phyloP scores from a whole-genome alignment of 75 land plant genomes.

The Pinus taeda region DNA sequence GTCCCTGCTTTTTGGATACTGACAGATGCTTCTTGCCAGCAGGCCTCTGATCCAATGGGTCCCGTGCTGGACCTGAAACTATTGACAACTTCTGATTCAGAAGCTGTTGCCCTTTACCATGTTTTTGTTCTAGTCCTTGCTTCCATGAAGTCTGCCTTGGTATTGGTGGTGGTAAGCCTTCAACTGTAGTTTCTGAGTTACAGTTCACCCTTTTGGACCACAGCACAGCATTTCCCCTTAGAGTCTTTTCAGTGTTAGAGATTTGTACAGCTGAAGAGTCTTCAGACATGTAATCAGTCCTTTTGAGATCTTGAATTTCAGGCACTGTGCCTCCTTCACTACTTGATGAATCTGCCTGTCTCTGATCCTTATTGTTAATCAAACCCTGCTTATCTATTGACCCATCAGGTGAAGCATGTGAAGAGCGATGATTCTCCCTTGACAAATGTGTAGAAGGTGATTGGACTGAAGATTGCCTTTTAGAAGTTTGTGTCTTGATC shows the following conservation, averaged over 20 bases:
- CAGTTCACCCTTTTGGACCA: constrained; percentile 41
- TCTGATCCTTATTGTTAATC: constrained; percentile 30
- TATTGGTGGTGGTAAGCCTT: constrained; percentile 16
- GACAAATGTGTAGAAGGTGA: constrained; percentile 27
- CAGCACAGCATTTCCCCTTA: constrained; percentile 12
- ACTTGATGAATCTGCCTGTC: constrained; percentile 20
- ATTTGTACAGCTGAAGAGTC: constrained; percentile 16
- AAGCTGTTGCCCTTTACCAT: constrained; percentile 10
- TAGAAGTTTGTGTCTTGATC: constrained; percentile 53
- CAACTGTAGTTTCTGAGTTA: constrained; percentile 23
- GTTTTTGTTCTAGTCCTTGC: constrained; percentile 38
- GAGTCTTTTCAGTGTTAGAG: constrained; percentile 7
- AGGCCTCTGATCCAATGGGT: constrained; percentile 37
- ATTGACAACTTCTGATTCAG: constrained; percentile 30
- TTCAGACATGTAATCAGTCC: constrained; percentile 38
- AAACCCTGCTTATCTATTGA: constrained; percentile 34
- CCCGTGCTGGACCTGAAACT: constrained; percentile 16
- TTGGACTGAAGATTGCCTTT: constrained; percentile 42
- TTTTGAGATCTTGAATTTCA: constrained; percentile 40
- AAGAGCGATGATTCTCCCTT: constrained; percentile 28
- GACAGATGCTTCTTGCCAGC: constrained; percentile 48
- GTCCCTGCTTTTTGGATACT: constrained; percentile 34
- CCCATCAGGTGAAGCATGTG: constrained; percentile 24
- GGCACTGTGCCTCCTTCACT: constrained; percentile 23
- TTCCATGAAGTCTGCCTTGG: constrained; percentile 62